Evolutionary conservation across 2,329 filamentous ascomycete species (phyloP), one percentile per base, ranked within the genome.

Genomic region (Aspergillus viridinutans): DNA sequence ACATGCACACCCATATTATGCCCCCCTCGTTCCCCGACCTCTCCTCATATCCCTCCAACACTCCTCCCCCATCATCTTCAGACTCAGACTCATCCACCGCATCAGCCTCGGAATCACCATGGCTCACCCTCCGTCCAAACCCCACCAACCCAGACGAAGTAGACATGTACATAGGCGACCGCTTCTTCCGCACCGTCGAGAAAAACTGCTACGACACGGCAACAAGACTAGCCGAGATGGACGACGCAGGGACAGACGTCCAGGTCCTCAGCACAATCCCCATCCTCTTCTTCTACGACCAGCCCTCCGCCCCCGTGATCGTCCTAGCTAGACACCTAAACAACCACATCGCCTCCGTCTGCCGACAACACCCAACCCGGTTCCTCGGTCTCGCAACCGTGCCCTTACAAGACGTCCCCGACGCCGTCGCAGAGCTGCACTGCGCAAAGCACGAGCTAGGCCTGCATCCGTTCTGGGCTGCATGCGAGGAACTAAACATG

Each of bases 1-100:
- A 63, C 49, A 53, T 63, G 54, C 61, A 63, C 51, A 63, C 61
- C 7, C 61, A 63, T 43, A 63, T 63, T 25, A 63, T 63, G 61
- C 61, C 61, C 4, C 54, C 61, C 6, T 52, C 56, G 10, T 47
- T 63, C 1, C 61, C 61, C 0, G 60, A 63, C 45, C 58, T 63
- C 42, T 60, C 61, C 0, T 50, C 50, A 5, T 57, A 59, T 20
- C 23, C 48, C 17, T 52, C 40, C 25, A 56, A 43, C 25, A 51
- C 49, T 23, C 42, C 50, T 21, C 42, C 42, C 3, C 42, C 42
- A 4, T 25, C 29, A 50, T 28, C 28, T 3, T 29, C 28, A 12
- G 1, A 1, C 10, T 29, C 28, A 12, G 28, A 29, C 4, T 29
- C 28, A 4, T 29, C 28, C 28, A 12, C 4, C 28, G 28, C 28